A percentile compares a stretch with the other conserved stretches of the same genome.
Conservation (phyloP, 2,329 filamentous ascomycete genomes). For the Hymenoscyphus fructigenus region DNA sequence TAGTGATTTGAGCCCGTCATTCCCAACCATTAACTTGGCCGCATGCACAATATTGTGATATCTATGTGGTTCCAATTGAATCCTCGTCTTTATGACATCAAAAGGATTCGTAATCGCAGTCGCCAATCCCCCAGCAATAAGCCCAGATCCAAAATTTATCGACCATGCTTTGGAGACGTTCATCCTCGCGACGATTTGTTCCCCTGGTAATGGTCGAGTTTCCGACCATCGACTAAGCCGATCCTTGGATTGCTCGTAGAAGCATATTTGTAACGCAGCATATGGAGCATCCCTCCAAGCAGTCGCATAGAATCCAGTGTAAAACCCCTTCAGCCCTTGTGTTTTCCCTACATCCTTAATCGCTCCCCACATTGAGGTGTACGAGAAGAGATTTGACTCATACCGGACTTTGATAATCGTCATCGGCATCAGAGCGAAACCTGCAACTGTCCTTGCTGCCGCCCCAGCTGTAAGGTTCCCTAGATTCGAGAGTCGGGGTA, state of each 20-base stretch:
- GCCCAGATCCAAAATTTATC: conserved; percentile 84
- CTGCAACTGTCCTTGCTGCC: conserved; percentile 78
- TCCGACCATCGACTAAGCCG: conserved; percentile 44
- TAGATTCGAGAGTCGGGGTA: conserved; percentile 79
- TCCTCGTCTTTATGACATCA: conserved; percentile 90
- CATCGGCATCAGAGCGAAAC: conserved; percentile 90
- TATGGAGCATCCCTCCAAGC: conserved; percentile 95
- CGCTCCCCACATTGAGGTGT: conserved; percentile 73
- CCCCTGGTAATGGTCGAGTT: conserved; percentile 27
- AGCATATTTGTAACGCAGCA: conserved; percentile 88
- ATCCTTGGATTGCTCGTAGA: conserved; percentile 84
- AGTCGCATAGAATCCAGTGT: conserved; percentile 90
- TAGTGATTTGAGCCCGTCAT: conserved; percentile 78
- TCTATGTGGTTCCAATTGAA: conserved; percentile 81
- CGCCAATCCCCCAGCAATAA: conserved; percentile 76
- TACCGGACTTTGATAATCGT: conserved; percentile 97
- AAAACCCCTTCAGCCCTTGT: conserved; percentile 81
- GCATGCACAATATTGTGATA: conserved; percentile 85
- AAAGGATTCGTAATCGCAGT: conserved; percentile 94
- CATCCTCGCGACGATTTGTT: conserved; percentile 25
- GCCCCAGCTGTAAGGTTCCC: conserved; percentile 86
- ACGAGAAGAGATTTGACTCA: conserved; percentile 83
- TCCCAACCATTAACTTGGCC: conserved; percentile 70
- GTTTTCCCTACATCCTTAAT: conserved; percentile 69
- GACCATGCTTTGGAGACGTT: conserved; percentile 50